Evolutionary conservation across 2,329 filamentous ascomycete genomes (phyloP).

Genomic region (Neonectria magnoliae): DNA sequence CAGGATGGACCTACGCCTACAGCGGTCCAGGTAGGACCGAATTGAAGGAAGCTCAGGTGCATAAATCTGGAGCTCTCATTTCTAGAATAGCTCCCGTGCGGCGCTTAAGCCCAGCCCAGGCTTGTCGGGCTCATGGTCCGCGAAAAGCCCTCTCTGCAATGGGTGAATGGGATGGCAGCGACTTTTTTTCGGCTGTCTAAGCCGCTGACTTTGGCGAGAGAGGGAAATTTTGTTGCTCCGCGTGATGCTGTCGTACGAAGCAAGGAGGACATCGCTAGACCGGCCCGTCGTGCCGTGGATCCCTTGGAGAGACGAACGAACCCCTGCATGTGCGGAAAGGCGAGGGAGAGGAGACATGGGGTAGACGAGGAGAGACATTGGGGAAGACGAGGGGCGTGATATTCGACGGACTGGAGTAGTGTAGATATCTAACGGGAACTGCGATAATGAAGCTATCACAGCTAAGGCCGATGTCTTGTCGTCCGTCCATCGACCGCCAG

Average conservation of each 20-base stretch:
- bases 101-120: not conserved
- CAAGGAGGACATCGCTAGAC: slow-evolving; percentile 5
- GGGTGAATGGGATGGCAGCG: not conserved
- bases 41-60: not conserved
- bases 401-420: not conserved
- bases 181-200: not conserved
- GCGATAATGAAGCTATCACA: not conserved
- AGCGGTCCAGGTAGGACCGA: not conserved
- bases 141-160: not conserved
- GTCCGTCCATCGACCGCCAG: not conserved
- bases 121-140: not conserved
- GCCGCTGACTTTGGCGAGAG: slow-evolving; percentile 17
- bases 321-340: slow-evolving; percentile 9
- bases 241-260: not conserved
- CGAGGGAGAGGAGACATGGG: not conserved
- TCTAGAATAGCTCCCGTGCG: not conserved
- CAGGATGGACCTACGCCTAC: no score
- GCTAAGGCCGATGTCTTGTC: not conserved
- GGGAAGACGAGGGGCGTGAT: not conserved
- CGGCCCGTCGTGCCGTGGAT: slow-evolving; percentile 30
- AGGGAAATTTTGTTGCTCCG: slow-evolving; percentile 10
- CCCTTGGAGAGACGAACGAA: slow-evolving; percentile 16
- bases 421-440: not conserved
- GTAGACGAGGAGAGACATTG: not conserved
- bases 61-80: not conserved